Percentiles rank a stretch among this genome's conserved stretches.
Evolutionary conservation across 2,329 filamentous ascomycete species (phyloP).

Genomic region (Cytospora schulzeri): DNA sequence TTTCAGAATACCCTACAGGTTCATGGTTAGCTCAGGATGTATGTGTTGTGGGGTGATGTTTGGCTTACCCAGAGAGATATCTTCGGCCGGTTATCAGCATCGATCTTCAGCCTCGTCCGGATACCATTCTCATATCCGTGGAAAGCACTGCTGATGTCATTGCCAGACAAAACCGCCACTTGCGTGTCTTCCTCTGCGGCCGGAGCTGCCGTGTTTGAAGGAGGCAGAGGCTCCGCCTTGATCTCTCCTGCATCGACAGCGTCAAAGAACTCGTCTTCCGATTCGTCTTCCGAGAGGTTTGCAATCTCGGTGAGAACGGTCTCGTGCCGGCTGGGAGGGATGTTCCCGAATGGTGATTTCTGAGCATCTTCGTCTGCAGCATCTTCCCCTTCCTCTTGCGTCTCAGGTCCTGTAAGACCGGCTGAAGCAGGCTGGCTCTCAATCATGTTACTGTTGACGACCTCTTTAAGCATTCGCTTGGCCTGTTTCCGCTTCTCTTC

Average conservation of each 20-base stretch:
- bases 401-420: slow-evolving; percentile 37
- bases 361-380: slow-evolving; percentile 34
- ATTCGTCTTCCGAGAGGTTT: slow-evolving; percentile 77
- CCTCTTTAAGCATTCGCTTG: slow-evolving; percentile 86
- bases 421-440: slow-evolving; percentile 41
- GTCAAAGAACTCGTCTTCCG: slow-evolving; percentile 93
- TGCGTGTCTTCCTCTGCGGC: slow-evolving; percentile 47
- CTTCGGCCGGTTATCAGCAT: slow-evolving; percentile 89
- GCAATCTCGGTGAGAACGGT: slow-evolving; percentile 71
- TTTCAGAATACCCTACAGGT: slow-evolving; percentile 81
- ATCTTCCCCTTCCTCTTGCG: slow-evolving; percentile 36
- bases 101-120: slow-evolving; percentile 78
- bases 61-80: slow-evolving; percentile 88
- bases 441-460: slow-evolving; percentile 61
- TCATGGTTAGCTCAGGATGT: slow-evolving; percentile 31
- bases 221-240: slow-evolving; percentile 71
- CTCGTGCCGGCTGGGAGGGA: slow-evolving; percentile 56
- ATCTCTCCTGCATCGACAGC: slow-evolving; percentile 93
- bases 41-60: neutral
- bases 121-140: slow-evolving; percentile 90
- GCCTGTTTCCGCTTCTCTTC: slow-evolving; percentile 88
- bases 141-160: slow-evolving; percentile 76
- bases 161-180: slow-evolving; percentile 46
- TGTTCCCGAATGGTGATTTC: slow-evolving; percentile 43
- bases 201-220: slow-evolving; percentile 34